Conservation (phyloP, 2,329 filamentous ascomycete species). For the Fonsecaea multimorphosa region DNA sequence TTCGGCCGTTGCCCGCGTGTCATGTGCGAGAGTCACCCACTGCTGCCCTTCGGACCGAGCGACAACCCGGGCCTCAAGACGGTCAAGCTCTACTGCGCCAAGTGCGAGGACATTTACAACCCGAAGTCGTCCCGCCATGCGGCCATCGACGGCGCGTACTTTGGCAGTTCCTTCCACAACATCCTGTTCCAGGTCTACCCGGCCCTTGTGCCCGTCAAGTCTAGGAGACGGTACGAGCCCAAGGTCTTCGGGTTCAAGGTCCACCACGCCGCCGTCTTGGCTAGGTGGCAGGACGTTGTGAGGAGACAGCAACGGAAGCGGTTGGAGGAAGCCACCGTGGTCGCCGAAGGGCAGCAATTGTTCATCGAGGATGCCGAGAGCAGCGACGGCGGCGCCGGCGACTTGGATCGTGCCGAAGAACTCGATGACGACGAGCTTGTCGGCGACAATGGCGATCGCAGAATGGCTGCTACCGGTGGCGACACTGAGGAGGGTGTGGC, state of each 20-base stretch:
- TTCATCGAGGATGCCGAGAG: constrained; percentile 39
- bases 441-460: constrained; percentile 7
- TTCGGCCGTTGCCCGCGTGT: constrained; percentile 98
- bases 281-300: constrained; percentile 86
- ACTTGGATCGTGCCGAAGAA: constrained; percentile 21
- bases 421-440: constrained; percentile 26
- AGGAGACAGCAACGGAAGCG: constrained; percentile 82
- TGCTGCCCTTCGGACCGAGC: constrained; percentile 92
- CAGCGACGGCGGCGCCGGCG: constrained; percentile 34
- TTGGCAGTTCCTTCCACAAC: constrained; percentile 97
- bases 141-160: constrained; percentile 95
- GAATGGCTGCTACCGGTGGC: neutral
- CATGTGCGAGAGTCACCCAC: constrained; percentile 88
- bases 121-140: constrained; percentile 96
- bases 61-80: constrained; percentile 86
- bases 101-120: constrained; percentile 98
- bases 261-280: constrained; percentile 83
- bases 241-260: constrained; percentile 95
- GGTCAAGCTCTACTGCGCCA: constrained; percentile 95
- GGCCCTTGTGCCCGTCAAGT: constrained; percentile 84
- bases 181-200: constrained; percentile 99
- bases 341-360: constrained; percentile 47
- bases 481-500: constrained; percentile 21
- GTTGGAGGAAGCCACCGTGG: constrained; percentile 70
- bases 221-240: constrained; percentile 82